Evolutionary conservation across 768 basidiomycete species (phyloP), one percentile per base, ranked within the genome.

Genomic region (Amanita brunnescens): DNA sequence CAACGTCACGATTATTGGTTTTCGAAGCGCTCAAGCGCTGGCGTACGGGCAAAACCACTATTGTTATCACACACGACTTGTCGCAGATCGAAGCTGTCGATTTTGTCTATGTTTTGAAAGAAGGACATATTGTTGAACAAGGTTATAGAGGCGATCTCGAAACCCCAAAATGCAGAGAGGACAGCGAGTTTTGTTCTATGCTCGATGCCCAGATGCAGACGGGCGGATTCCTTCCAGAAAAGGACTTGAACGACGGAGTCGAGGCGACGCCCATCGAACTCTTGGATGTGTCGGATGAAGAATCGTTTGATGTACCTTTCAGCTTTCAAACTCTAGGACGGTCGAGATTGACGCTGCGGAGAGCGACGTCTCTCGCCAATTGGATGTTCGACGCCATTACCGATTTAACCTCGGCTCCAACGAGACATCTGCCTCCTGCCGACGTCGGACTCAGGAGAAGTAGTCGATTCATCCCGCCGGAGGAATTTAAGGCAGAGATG

Each of bases 51-150:
- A 82, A 80, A 59, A 97, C 91, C 4, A 96, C 91, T 5, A 83
- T 94, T 62, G 85, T 94, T 55, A 96, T 97, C 63, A 97, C 95
- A 0, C 95, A 98, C 66, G 96, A 98, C 58, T 80, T 98, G 14
- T 83, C 85, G 1, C 89, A 93, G 57, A 87, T 99, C 56, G 67
- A 68, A 18, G 47, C 68, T 0, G 64, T 71, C 12, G 94, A 97
- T 65, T 97, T 96, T 57, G 90, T 96, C 10, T 96, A 98, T 62
- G 88, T 97, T 2, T 82, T 98, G 72, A 80, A 83, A 57, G 74
- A 81, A 16, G 95, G 94, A 0, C 58, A 63, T 0, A 80, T 96
- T 26, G 85, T 85, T 42, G 91, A 98, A 62, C 87, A 91, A 59
- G 96, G 96, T 0, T 95, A 81, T 66, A 79, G 92, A 1, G 66